These are phyloP conservation scores for Caloboletus inedulis DNA, from an alignment of 1,284 basidiomycete genomes.

Conservation along the genomic window DNA sequence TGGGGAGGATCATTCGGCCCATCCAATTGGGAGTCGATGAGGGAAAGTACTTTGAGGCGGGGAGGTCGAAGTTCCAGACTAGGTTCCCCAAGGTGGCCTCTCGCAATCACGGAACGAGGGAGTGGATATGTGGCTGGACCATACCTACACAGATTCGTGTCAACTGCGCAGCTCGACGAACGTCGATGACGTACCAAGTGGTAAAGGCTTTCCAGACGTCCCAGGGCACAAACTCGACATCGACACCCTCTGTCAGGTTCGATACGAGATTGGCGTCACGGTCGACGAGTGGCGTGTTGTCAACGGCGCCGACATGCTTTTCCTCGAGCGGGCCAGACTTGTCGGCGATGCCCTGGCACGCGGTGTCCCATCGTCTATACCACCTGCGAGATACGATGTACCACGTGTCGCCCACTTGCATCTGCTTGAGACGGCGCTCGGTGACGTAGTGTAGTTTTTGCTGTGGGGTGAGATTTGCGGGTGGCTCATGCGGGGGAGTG, in stretches of 20 bases:
- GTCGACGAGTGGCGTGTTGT: constrained; percentile 67
- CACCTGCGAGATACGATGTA: constrained; percentile 70
- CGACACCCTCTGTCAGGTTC: constrained; percentile 60
- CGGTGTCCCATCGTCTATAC: constrained; percentile 73
- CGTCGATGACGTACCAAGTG: constrained; percentile 51
- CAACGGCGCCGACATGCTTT: constrained; percentile 67
- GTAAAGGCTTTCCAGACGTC: constrained; percentile 70
- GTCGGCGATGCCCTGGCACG: constrained; percentile 61
- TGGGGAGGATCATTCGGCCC: constrained; percentile 27
- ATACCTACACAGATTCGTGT: constrained; percentile 52
- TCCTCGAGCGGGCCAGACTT: constrained; percentile 63
- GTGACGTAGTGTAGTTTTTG: constrained; percentile 53
- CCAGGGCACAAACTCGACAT: constrained; percentile 77
- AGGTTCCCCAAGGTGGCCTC: constrained; percentile 50
- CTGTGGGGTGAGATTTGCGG: constrained; percentile 33
- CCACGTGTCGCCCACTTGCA: constrained; percentile 73
- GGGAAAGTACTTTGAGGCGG: constrained; percentile 57
- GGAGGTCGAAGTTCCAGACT: constrained; percentile 81
- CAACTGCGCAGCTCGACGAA: not conserved
- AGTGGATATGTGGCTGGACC: constrained; percentile 55
- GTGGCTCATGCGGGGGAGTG: constrained; percentile 23
- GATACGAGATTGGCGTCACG: constrained; percentile 48
- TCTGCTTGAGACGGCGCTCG: constrained; percentile 42
- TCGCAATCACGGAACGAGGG: constrained; percentile 63
- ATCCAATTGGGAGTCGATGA: constrained; percentile 33